Evolutionary conservation across 2,329 filamentous ascomycete species (phyloP).

Genomic region (Lasiodiplodia theobromae): DNA sequence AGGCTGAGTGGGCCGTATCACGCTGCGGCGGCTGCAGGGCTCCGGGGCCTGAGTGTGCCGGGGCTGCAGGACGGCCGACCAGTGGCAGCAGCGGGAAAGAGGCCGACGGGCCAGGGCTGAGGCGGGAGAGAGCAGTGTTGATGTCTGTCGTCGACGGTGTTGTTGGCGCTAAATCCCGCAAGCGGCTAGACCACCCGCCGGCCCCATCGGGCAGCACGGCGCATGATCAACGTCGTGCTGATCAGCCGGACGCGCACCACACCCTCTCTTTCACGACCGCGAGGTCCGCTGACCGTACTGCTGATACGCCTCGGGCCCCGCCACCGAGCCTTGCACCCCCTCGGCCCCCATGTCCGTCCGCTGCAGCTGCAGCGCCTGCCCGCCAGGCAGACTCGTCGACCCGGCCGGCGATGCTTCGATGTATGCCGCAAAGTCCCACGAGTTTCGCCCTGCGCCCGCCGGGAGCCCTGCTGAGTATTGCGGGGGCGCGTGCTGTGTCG

Average conservation of each 20-base stretch:
- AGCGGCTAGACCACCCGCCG: slow-evolving; percentile 21
- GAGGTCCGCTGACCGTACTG: slow-evolving; percentile 47
- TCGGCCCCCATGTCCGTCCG: slow-evolving; percentile 20
- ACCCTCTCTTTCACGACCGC: slow-evolving; percentile 40
- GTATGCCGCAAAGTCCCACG: slow-evolving; percentile 47
- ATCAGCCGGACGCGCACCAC: slow-evolving; percentile 30
- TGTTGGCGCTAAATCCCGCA: slow-evolving; percentile 12
- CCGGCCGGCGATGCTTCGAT: slow-evolving; percentile 39
- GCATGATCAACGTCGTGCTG: slow-evolving; percentile 27
- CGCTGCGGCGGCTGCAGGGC: slow-evolving; percentile 10
- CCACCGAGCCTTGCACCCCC: slow-evolving; percentile 20
- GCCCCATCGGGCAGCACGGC: slow-evolving; percentile 16
- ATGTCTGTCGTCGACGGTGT: slow-evolving; percentile 18
- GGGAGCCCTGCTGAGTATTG: slow-evolving; percentile 38
- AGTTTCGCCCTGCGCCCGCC: slow-evolving; percentile 38
- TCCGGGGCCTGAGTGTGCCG: background rate
- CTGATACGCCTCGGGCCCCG: slow-evolving; percentile 40
- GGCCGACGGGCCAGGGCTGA: background rate
- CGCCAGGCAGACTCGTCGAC: slow-evolving; percentile 33
- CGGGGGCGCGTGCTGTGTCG: slow-evolving; percentile 27
- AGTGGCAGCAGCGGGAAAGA: background rate
- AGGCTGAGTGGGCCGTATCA: slow-evolving; percentile 6
- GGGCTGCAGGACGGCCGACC: slow-evolving; percentile 7
- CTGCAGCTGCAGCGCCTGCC: slow-evolving; percentile 38
- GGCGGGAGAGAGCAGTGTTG: slow-evolving; percentile 1